Percentiles rank a stretch among this genome's conserved stretches.
Evolutionary conservation across 2,329 filamentous ascomycete genomes (phyloP).

Genomic region (Hirsutella minnesotensis): DNA sequence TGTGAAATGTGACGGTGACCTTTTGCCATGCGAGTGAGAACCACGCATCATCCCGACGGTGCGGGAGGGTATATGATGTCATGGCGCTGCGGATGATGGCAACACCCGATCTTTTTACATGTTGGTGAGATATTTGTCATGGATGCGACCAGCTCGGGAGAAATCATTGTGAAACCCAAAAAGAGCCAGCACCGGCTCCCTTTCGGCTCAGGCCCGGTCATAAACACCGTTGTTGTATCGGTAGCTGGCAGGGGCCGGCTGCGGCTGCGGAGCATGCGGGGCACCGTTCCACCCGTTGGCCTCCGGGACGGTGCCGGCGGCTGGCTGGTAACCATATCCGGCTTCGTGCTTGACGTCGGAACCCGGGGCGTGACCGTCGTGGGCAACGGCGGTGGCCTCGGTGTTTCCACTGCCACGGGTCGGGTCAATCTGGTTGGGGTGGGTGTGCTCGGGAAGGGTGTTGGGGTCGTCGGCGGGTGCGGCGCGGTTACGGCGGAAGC

Average conservation of each 20-base stretch:
- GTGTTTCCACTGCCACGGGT: slow-evolving; percentile 29
- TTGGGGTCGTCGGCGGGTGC: slow-evolving; percentile 14
- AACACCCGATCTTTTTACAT: background rate
- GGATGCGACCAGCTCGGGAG: too few relatives aligned
- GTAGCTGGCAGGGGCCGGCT: slow-evolving; percentile 13
- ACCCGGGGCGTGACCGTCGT: too few relatives aligned
- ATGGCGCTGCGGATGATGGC: background rate
- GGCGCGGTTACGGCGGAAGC: slow-evolving; percentile 17
- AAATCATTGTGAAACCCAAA: too few relatives aligned
- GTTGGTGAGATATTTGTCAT: too few relatives aligned
- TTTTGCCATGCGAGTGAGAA: too few relatives aligned
- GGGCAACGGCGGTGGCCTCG: slow-evolving; percentile 23
- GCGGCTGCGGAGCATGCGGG: slow-evolving; percentile 1
- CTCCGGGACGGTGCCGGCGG: background rate
- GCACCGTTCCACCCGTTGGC: too few relatives aligned
- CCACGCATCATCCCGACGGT: too few relatives aligned
- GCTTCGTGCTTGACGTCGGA: slow-evolving; percentile 16
- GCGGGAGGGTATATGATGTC: too few relatives aligned
- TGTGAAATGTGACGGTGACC: too few relatives aligned
- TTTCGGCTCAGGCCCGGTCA: slow-evolving; percentile 11
- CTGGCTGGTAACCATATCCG: slow-evolving; percentile 8
- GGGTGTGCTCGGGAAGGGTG: slow-evolving; percentile 26
- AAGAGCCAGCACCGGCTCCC: too few relatives aligned
- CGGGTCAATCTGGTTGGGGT: slow-evolving; percentile 24
- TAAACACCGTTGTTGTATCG: slow-evolving; percentile 27